Conservation (phyloP, 352 stramenopile genomes). For the Globisporangium iwayamae region DNA sequence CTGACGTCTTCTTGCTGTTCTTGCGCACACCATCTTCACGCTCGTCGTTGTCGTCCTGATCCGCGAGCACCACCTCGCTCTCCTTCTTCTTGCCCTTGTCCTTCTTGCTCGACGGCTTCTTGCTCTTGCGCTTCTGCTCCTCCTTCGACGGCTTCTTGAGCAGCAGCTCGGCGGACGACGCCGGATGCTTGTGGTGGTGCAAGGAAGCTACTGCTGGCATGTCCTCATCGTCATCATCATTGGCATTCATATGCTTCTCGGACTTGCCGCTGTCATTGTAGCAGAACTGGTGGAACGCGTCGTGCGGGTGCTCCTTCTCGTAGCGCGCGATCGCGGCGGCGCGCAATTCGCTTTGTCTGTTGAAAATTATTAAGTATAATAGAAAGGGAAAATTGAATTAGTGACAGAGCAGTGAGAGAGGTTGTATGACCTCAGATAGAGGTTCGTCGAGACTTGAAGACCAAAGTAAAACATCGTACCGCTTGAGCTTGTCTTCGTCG, state of each 20-base stretch:
- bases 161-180: constrained; percentile 42
- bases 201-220: background rate
- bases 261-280: constrained; percentile 48
- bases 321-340: constrained; percentile 44
- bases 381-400: background rate
- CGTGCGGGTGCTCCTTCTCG: constrained; percentile 46
- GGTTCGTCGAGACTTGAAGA: background rate
- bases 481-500: constrained; percentile 42
- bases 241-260: background rate
- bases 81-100: constrained; percentile 23
- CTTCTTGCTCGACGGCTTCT: constrained; percentile 56
- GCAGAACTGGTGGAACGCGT: constrained; percentile 76
- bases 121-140: constrained; percentile 59
- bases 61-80: constrained; percentile 34
- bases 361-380: background rate
- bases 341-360: constrained; percentile 43
- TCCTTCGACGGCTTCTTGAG: constrained; percentile 68
- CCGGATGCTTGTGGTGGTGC: constrained; percentile 2
- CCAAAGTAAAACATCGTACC: constrained; percentile 11
- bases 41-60: constrained; percentile 41
- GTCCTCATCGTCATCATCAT: background rate
- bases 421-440: background rate
- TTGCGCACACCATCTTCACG: constrained; percentile 8
- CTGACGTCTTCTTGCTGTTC: background rate
- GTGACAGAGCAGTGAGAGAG: background rate